Conservation (phyloP, 179 eudicot species). For the Beta corolliflora region DNA sequence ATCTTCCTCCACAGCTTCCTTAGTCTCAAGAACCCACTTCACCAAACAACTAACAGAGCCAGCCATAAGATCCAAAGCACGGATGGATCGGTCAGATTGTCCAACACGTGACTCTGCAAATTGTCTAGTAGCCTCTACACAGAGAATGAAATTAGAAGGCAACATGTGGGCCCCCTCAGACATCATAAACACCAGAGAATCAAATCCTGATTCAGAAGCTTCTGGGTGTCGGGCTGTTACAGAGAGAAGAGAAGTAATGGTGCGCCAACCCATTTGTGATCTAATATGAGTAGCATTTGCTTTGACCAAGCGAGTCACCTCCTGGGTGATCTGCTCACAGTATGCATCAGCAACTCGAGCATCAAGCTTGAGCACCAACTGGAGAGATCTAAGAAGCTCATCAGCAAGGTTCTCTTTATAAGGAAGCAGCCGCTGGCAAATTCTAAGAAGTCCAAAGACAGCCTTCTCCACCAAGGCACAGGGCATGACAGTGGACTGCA, state of each 20-base stretch:
- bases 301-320: constrained; percentile 64
- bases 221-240: constrained; percentile 75
- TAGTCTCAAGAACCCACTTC: constrained; percentile 57
- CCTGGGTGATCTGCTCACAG: constrained; percentile 76
- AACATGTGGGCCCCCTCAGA: constrained; percentile 62
- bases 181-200: constrained; percentile 61
- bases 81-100: constrained; percentile 60
- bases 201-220: constrained; percentile 75
- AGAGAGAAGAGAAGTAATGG: constrained; percentile 61
- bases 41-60: constrained; percentile 59
- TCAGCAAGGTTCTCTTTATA: constrained; percentile 74
- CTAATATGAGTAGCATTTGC: constrained; percentile 71
- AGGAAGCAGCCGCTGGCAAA: constrained; percentile 74
- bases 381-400: constrained; percentile 71
- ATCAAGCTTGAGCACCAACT: constrained; percentile 72
- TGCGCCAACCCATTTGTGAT: constrained; percentile 76
- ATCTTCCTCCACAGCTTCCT: constrained; percentile 56
- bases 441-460: constrained; percentile 71
- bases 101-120: constrained; percentile 82
- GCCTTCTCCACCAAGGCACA: constrained; percentile 77
- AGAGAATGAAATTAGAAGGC: constrained; percentile 56
- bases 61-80: constrained; percentile 66
- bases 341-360: constrained; percentile 82
- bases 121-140: constrained; percentile 63
- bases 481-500: constrained; percentile 72